Evolutionary conservation across 1,284 basidiomycete genomes (phyloP).

Genomic region (Clitocybe nebularis): DNA sequence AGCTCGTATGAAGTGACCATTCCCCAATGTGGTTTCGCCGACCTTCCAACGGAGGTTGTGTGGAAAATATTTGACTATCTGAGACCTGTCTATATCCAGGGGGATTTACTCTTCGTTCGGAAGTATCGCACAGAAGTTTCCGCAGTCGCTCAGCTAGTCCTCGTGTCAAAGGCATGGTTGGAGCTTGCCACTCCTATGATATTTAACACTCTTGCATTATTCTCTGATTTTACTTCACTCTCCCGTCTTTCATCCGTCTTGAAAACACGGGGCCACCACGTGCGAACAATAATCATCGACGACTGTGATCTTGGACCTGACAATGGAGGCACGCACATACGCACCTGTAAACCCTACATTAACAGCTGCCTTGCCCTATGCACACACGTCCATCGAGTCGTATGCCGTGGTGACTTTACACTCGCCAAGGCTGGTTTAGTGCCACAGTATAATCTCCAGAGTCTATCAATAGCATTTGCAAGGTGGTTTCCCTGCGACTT

Average conservation of each 20-base stretch:
- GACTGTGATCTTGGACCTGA: background rate
- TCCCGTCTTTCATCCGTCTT: background rate
- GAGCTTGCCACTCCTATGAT: conserved; percentile 2
- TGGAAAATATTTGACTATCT: conserved; percentile 9
- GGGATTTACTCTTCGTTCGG: background rate
- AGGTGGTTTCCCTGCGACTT: conserved; percentile 1
- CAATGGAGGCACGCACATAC: conserved; percentile 1
- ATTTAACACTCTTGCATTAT: conserved; percentile 4
- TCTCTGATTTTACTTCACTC: conserved; percentile 1
- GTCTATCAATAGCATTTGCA: conserved; percentile 1
- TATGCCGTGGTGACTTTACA: conserved; percentile 7
- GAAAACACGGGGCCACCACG: background rate
- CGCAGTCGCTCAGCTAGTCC: conserved; percentile 4
- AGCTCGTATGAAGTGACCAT: background rate
- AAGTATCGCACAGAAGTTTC: background rate
- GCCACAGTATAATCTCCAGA: background rate
- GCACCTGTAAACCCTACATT: conserved; percentile 3
- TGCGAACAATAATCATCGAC: conserved; percentile 7
- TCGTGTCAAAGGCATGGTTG: conserved; percentile 8
- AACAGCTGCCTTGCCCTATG: conserved; percentile 2
- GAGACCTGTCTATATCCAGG: conserved; percentile 1
- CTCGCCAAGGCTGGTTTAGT: background rate
- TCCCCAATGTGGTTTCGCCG: background rate
- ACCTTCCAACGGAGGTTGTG: conserved; percentile 7
- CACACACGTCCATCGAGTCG: background rate